Evolutionary conservation across 371 early-diverging fungal genomes (phyloP), one percentile per base, ranked within the genome.

Genomic region (Actinomortierella ambigua): DNA sequence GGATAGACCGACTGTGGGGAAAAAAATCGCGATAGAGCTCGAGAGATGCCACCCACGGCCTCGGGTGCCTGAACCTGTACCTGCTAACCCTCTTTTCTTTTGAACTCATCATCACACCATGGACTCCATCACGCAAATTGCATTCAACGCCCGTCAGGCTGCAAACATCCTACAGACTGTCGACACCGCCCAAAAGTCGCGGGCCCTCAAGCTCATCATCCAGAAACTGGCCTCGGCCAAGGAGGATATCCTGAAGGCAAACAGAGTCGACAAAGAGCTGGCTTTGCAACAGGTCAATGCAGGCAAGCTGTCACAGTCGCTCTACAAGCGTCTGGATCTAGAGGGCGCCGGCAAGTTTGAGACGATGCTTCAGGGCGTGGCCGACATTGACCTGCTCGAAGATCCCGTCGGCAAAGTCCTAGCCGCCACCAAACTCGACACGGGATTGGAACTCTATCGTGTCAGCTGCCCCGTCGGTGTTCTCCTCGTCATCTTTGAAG

Each of bases 401-500:
- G 97, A 97, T 71, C 98, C 98, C 2, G 88, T 88, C 39, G 92
- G 92, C 77, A 86, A 91, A 62, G 87, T 94, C 9, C 90, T 91
- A 0, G 69, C 90, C 55, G 94, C 96, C 5, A 89, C 86, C 27
- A 82, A 86, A 57, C 79, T 97, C 42, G 97, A 95, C 68, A 73
- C 85, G 9, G 93, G 86, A 22, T 80, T 98, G 43, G 91, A 93
- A 49, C 75, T 98, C 44, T 97, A 93, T 79, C 85, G 95, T 5
- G 90, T 98, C 9, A 85, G 89, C 1, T 94, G 93, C 39, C 96
- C 98, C 41, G 94, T 98, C 20, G 98, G 98, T 34, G 96, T 96
- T 17, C 78, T 95, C 44, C 78, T 98, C 77, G 94, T 96, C 58
- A 98, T 98, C 56, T 98, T 98, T 63, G 98, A 98, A 77, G 96